These are phyloP conservation scores for Ganoderma sp. DNA, from an alignment of 1,284 basidiomycete genomes.

Conservation along the genomic window DNA sequence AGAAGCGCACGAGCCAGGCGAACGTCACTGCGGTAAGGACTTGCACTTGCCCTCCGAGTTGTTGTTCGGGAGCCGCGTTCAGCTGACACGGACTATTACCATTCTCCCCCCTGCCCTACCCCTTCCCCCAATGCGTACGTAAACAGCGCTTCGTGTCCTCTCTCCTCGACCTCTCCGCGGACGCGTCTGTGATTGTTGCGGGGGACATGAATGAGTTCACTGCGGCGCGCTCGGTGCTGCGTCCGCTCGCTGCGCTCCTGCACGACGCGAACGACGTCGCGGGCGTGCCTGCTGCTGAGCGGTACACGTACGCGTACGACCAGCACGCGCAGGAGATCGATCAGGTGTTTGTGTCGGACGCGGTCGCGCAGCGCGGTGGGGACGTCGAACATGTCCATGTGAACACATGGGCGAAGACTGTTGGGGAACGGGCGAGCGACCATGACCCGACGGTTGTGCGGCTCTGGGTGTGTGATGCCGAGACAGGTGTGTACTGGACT, in stretches of 20 bases:
- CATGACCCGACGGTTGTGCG: conserved; percentile 66
- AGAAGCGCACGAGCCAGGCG: conserved; percentile 57
- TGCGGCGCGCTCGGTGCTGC: conserved; percentile 58
- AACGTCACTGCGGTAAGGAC: conserved; percentile 50
- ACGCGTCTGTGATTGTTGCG: conserved; percentile 59
- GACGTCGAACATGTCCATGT: conserved; percentile 62
- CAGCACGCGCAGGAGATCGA: conserved; percentile 65
- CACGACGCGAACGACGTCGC: conserved; percentile 60
- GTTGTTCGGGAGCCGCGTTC: not conserved
- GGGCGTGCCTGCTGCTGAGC: conserved; percentile 53
- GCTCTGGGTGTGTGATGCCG: conserved; percentile 50
- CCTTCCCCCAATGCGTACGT: not conserved
- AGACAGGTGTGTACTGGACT: not conserved
- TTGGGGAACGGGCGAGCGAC: conserved; percentile 54
- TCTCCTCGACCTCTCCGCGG: conserved; percentile 50
- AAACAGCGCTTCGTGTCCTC: conserved; percentile 55
- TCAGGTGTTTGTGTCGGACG: conserved; percentile 59
- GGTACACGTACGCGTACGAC: conserved; percentile 68
- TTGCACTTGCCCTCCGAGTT: conserved; percentile 26
- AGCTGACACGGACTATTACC: not conserved
- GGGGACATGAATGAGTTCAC: conserved; percentile 72
- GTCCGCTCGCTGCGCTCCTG: conserved; percentile 49
- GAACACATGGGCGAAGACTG: conserved; percentile 58
- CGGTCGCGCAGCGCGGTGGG: conserved; percentile 47
- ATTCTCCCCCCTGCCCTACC: not conserved